Evolutionary conservation across 805 yeast genomes (phyloP).

Genomic region (Yarrowia divulgata): DNA sequence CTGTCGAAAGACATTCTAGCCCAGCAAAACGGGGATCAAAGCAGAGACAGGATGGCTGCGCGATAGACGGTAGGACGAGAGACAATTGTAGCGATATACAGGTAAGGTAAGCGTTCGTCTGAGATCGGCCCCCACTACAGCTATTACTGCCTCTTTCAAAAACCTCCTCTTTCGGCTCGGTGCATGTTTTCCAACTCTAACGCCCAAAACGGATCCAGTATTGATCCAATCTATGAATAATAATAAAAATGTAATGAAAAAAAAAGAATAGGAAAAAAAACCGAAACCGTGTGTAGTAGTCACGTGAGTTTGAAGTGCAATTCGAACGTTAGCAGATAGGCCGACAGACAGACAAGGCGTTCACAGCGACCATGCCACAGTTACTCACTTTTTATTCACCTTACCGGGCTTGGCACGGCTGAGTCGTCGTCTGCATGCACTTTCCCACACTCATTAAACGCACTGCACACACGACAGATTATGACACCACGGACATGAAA

Average conservation of each 20-base stretch:
- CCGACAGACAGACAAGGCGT: too few relatives aligned
- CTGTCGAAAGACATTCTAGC: background rate
- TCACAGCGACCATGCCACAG: too few relatives aligned
- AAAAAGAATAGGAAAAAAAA: too few relatives aligned
- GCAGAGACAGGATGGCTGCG: too few relatives aligned
- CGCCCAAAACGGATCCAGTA: constrained; percentile 17
- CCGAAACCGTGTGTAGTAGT: too few relatives aligned
- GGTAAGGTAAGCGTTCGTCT: too few relatives aligned
- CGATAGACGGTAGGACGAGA: too few relatives aligned
- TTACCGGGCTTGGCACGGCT: constrained; percentile 24
- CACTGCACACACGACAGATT: constrained; percentile 28
- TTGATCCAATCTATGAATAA: background rate
- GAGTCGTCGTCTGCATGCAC: constrained; percentile 1
- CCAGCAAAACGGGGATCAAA: background rate
- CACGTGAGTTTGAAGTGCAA: too few relatives aligned
- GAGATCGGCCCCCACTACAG: too few relatives aligned
- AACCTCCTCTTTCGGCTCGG: constrained; percentile 1
- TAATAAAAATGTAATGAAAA: background rate
- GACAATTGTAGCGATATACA: too few relatives aligned
- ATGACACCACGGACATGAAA: constrained; percentile 5
- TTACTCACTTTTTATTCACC: too few relatives aligned
- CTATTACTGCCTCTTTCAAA: background rate
- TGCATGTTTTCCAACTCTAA: background rate
- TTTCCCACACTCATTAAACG: background rate
- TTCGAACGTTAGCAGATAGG: too few relatives aligned